Conservation (phyloP, 225 moss, liverwort and hornwort species). For the Pseudisothecium myosuroides region DNA sequence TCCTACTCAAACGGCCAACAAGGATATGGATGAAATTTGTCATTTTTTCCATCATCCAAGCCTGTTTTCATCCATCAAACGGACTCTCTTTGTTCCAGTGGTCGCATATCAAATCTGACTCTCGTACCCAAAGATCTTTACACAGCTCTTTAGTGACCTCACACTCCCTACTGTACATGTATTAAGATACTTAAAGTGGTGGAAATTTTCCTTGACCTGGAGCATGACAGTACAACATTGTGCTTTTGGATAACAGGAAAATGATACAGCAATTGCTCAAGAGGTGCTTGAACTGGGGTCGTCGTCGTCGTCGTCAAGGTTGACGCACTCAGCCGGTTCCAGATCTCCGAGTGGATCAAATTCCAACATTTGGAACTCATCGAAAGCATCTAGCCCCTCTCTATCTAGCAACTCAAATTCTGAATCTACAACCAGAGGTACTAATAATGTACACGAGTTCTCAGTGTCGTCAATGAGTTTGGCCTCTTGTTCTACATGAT, state of each 20-base stretch:
- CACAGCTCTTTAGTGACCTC: neutral
- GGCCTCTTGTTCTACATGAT: conserved; percentile 3
- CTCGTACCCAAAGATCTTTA: neutral
- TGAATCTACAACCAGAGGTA: neutral
- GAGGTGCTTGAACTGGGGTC: conserved; percentile 2
- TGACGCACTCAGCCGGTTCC: neutral
- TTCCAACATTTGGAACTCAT: conserved; percentile 22
- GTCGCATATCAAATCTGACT: neutral
- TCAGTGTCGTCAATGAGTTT: neutral
- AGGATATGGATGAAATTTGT: neutral
- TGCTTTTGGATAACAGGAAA: neutral
- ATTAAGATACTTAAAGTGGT: neutral
- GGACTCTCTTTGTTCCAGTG: neutral
- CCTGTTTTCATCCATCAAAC: neutral
- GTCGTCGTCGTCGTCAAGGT: conserved; percentile 2
- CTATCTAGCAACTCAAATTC: neutral
- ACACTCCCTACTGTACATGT: too few relatives aligned
- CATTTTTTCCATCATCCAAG: neutral
- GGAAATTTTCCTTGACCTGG: neutral
- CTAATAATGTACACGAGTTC: neutral
- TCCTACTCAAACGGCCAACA: neutral
- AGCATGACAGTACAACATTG: neutral
- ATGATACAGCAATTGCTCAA: neutral
- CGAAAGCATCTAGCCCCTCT: neutral
- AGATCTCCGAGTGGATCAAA: conserved; percentile 6